Base-by-base conservation (phyloP, 352 stramenopile genomes). In the Phytophthora colocasiae region DNA sequence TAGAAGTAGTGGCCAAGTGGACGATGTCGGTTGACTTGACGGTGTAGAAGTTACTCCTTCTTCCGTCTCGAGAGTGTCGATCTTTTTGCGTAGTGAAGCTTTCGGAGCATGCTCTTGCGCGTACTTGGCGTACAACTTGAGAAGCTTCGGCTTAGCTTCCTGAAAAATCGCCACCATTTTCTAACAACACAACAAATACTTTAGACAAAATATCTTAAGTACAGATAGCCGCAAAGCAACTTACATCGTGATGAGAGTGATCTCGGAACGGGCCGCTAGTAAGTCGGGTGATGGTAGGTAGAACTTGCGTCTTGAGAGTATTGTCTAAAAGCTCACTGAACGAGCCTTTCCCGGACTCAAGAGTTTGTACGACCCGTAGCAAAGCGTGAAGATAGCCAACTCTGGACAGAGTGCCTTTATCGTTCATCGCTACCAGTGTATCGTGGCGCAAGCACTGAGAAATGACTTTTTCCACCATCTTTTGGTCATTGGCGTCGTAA, bases 241-340 rank as follows among this genome's bases (percentile, higher is more conserved):
- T 34, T 74, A 93, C 87, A 51, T 93, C 81, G 8, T 91, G 77
- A 40, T 95, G 87, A 4, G 82, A 88, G 41, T 83, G 78, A 58
- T 95, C 87, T 56, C 87, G 80, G 39, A 95, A 91, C 2, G 83
- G 84, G 0, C 87, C 87, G 4, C 63, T 77, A 27, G 85, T 93
- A 40, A 95, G 74, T 11, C 82, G 76, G 14, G 64, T 45, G 29
- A 92, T 75, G 5, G 87, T 71, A 2, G 85, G 83, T 9, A 76
- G 41, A n/a, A 95, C 29, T 19, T 70, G 52, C 2, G 77, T 71
- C 14, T 73, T 75, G 8, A 95, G 59, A 17, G 52, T 64, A 14
- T 59, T 73, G 49, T 93, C 85, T 6, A 95, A 44, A 41, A 58
- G 51, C 32, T 69, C 70, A 27, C 49, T 49, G 38, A 66, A 75